Evolutionary conservation across 192 early-diverging fungal species (phyloP).

Genomic region (Coemansia umbellata): DNA sequence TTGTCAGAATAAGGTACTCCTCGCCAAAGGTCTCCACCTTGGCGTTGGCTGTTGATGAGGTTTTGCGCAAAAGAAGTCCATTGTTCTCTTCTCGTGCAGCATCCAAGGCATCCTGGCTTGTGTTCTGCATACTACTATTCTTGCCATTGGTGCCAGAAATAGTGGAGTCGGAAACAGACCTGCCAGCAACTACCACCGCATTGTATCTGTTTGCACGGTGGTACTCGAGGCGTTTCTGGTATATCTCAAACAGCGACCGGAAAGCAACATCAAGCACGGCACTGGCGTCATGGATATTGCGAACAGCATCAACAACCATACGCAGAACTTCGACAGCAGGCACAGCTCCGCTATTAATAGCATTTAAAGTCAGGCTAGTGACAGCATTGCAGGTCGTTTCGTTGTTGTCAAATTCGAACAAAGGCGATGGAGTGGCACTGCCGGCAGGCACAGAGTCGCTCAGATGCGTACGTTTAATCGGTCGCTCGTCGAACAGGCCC

Average conservation of each 20-base stretch:
- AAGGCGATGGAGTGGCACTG: neutral
- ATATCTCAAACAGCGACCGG: slow-evolving; percentile 45
- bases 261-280: slow-evolving; percentile 45
- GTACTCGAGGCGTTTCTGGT: slow-evolving; percentile 30
- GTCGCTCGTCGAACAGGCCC: slow-evolving; percentile 49
- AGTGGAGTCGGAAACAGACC: neutral
- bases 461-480: slow-evolving; percentile 36
- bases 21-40: slow-evolving; percentile 30
- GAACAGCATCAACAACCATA: slow-evolving; percentile 39
- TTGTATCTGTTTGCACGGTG: slow-evolving; percentile 43
- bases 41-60: neutral
- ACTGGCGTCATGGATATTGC: slow-evolving; percentile 42
- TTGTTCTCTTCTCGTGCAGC: neutral
- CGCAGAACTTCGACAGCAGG: slow-evolving; percentile 25
- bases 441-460: neutral
- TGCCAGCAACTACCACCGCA: neutral
- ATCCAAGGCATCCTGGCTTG: too few species aligned
- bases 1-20: slow-evolving; percentile 41
- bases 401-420: slow-evolving; percentile 49
- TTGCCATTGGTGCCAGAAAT: too few species aligned
- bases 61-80: slow-evolving; percentile 5
- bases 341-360: slow-evolving; percentile 8
- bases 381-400: slow-evolving; percentile 30
- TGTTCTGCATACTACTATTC: too few species aligned
- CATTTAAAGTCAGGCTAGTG: slow-evolving; percentile 17